Evolutionary conservation across 1,284 basidiomycete genomes (phyloP).

Genomic region (Volvariella volvacea): DNA sequence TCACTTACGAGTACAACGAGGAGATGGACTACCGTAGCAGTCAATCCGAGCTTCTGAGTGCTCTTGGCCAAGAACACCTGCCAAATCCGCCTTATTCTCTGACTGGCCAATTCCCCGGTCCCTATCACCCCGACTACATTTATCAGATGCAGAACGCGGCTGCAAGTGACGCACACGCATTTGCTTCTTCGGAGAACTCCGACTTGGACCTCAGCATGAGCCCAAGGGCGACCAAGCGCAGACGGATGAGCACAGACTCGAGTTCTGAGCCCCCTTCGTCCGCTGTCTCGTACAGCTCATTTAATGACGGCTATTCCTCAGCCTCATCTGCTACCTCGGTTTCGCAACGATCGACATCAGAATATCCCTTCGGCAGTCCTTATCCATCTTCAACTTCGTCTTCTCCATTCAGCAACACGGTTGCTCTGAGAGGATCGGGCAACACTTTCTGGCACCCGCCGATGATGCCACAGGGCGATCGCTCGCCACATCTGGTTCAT

Average conservation of each 20-base stretch:
- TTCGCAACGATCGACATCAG: slow-evolving; percentile 49
- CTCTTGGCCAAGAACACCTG: slow-evolving; percentile 42
- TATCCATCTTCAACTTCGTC: slow-evolving; percentile 14
- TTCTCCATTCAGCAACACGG: slow-evolving; percentile 10
- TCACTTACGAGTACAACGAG: slow-evolving; percentile 36
- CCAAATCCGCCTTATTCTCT: slow-evolving; percentile 24
- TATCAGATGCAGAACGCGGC: slow-evolving; percentile 25
- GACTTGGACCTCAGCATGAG: slow-evolving; percentile 33
- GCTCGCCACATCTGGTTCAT: slow-evolving; percentile 48
- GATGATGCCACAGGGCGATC: slow-evolving; percentile 48
- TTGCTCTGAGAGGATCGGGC: slow-evolving; percentile 42
- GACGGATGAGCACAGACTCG: slow-evolving; percentile 69
- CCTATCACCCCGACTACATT: slow-evolving; percentile 66
- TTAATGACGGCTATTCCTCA: slow-evolving; percentile 23
- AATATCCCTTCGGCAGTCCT: slow-evolving; percentile 49
- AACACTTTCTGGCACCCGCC: slow-evolving; percentile 71
- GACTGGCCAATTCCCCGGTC: slow-evolving; percentile 49
- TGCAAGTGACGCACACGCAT: slow-evolving; percentile 46
- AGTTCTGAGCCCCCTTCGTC: slow-evolving; percentile 58
- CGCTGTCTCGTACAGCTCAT: slow-evolving; percentile 49
- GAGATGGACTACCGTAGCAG: slow-evolving; percentile 34
- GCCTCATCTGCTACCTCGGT: slow-evolving; percentile 32
- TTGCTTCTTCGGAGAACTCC: slow-evolving; percentile 22
- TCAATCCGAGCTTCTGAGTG: slow-evolving; percentile 57
- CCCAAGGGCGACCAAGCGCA: slow-evolving; percentile 51